A percentile compares a stretch with the other conserved stretches of the same genome.
These are phyloP conservation scores for Fagopyrum homotropicum DNA, from an alignment of 148 eudicot genomes.

Conservation along the genomic window DNA sequence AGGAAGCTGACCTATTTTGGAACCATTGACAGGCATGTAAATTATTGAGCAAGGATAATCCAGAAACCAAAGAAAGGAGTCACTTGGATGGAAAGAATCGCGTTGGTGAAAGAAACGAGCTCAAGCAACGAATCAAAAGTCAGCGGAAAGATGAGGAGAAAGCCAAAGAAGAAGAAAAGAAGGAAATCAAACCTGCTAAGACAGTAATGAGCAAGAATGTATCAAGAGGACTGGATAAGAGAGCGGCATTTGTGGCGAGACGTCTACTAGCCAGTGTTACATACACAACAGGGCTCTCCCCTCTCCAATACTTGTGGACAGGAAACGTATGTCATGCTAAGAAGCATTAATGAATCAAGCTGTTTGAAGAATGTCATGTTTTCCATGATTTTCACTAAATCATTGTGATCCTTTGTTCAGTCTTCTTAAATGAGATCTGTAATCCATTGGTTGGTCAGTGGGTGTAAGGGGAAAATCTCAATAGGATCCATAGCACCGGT, in stretches of 20 bases:
- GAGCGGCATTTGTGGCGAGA: neutral
- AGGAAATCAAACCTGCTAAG: neutral
- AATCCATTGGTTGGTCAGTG: no score
- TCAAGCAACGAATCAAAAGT: neutral
- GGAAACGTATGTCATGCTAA: neutral
- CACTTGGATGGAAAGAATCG: neutral
- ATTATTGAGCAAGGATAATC: neutral
- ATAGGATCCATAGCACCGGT: no score
- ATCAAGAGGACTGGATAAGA: neutral
- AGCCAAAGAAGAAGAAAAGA: neutral
- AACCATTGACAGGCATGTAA: neutral
- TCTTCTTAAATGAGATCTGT: no score
- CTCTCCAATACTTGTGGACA: neutral
- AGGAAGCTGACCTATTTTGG: neutral
- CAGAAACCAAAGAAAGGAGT: neutral
- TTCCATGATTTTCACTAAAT: no score
- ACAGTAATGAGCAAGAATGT: neutral
- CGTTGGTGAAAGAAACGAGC: neutral
- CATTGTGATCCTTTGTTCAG: no score
- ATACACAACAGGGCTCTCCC: neutral
- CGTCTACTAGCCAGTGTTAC: neutral
- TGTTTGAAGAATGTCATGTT: no score
- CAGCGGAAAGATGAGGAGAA: constrained; percentile 1
- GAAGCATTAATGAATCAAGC: no score
- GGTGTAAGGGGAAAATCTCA: no score